A percentile compares a stretch with the other conserved stretches of the same genome.
These are phyloP conservation scores for Edaphochlamys debaryana DNA, from an alignment of 139 green algal genomes.

Conservation along the genomic window DNA sequence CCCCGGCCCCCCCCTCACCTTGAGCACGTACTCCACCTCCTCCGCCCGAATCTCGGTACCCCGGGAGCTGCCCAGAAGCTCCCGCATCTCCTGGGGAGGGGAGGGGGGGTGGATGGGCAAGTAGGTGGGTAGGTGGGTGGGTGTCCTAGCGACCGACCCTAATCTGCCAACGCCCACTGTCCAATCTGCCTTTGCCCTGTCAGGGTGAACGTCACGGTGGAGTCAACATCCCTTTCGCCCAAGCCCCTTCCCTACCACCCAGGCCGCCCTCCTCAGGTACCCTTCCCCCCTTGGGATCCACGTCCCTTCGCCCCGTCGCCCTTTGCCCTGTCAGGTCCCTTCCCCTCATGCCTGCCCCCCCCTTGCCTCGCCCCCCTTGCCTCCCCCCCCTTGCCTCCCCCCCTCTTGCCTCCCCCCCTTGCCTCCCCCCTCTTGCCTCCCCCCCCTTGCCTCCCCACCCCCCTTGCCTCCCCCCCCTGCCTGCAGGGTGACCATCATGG, in stretches of 20 bases:
- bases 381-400: background rate
- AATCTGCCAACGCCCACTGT: no score
- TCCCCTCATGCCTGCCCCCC: background rate
- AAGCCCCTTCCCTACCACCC: no score
- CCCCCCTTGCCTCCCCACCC: background rate
- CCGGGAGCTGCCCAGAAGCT: background rate
- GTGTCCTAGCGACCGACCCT: no score
- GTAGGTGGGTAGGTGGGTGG: background rate
- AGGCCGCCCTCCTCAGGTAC: no score
- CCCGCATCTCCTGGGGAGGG: background rate
- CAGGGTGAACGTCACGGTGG: background rate
- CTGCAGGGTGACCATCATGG: constrained; percentile 36
- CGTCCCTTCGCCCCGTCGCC: no score
- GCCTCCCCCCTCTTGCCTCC: background rate
- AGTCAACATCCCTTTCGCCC: no score
- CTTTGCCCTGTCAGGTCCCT: no score
- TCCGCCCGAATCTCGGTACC: constrained; percentile 12
- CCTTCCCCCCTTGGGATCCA: no score
- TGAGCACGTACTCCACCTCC: constrained; percentile 24
- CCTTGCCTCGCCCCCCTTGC: background rate
- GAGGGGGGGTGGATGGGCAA: background rate
- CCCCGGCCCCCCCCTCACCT: background rate
- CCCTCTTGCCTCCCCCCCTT: background rate
- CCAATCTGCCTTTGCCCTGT: background rate
- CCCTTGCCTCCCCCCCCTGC: background rate